Base-by-base conservation (phyloP, 805 yeast species). In the Priceomyces castillae region DNA sequence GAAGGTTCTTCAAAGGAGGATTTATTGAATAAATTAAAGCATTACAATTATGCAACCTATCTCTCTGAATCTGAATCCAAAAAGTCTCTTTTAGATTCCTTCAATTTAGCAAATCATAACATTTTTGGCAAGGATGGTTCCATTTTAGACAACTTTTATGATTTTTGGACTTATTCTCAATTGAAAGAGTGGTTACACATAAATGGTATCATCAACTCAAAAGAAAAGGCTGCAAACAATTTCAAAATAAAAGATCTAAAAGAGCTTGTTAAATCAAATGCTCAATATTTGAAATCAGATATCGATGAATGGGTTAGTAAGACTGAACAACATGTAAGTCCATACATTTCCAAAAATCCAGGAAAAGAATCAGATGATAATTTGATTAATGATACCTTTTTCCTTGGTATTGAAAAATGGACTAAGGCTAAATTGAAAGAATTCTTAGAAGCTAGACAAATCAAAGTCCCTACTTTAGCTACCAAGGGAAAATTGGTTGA, bases 101-200 rank as follows among this genome's bases (percentile, higher is more conserved):
- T 78, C 39, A 62, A 72, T 41, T 47, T 71, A 35, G 57, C 69
- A 9, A 54, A 61, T 35, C 59, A 62, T 40, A 52, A 63, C 5
- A 48, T 71, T 3, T 65, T 65, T 40, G 74, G 73, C 44, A 65
- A 64, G 39, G 56, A 64, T 11, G 74, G 73, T 14, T 44, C 61
- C 22, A 52, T 74, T 46, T 72, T 68, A 49, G 73, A 70, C 30
- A 69, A 68, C 30, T 61, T 74, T 16, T 73, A 79, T 56, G 67
- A 77, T 45, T 60, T 68, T 14, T 80, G 84, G 84, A 60, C 78
- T 3, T 67, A 74, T 19, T 65, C 73, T 3, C 85, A 82, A 52
- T 59, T 82, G 46, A 64, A 70, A 51, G 74, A 73, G 46, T 82
- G 86, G 79, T 59, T 83, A 26, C 59, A 67, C 42, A 56, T 64